These are phyloP conservation scores for Calocybe cyanea DNA, from an alignment of 768 basidiomycete genomes.

Conservation along the genomic window DNA sequence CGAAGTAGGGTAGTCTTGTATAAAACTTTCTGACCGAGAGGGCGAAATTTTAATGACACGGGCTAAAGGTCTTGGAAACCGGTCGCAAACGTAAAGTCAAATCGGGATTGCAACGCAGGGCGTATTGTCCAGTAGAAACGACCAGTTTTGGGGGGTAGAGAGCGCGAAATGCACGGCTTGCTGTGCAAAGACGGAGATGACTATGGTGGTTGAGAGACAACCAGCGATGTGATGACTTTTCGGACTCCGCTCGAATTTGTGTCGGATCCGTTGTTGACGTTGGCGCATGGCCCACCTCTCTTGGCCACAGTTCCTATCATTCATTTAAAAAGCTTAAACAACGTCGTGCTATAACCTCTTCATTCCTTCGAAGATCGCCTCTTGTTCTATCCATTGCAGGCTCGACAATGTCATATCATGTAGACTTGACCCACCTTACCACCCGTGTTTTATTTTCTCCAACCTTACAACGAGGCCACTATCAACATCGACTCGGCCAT, in stretches of 20 bases:
- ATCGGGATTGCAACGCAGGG: constrained; percentile 18
- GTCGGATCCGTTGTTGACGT: constrained; percentile 28
- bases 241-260: constrained; percentile 42
- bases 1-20: constrained; percentile 21
- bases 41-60: constrained; percentile 25
- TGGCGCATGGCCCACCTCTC: constrained; percentile 9
- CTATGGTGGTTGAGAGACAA: constrained; percentile 45
- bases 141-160: constrained; percentile 21
- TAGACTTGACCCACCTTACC: constrained; percentile 5
- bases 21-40: constrained; percentile 25
- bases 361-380: neutral
- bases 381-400: neutral
- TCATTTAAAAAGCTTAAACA: too few species aligned
- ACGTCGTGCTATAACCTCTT: too few species aligned
- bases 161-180: constrained; percentile 24
- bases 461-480: too few species aligned
- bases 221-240: constrained; percentile 38
- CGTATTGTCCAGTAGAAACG: constrained; percentile 14
- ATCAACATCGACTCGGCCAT: too few species aligned
- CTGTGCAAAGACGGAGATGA: constrained; percentile 24
- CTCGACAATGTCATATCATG: neutral
- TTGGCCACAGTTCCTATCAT: too few species aligned
- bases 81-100: constrained; percentile 22
- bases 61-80: constrained; percentile 25
- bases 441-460: too few species aligned